Evolutionary conservation across 306 rosid genomes (phyloP).

Genomic region (Vigna reflexopilosa): DNA sequence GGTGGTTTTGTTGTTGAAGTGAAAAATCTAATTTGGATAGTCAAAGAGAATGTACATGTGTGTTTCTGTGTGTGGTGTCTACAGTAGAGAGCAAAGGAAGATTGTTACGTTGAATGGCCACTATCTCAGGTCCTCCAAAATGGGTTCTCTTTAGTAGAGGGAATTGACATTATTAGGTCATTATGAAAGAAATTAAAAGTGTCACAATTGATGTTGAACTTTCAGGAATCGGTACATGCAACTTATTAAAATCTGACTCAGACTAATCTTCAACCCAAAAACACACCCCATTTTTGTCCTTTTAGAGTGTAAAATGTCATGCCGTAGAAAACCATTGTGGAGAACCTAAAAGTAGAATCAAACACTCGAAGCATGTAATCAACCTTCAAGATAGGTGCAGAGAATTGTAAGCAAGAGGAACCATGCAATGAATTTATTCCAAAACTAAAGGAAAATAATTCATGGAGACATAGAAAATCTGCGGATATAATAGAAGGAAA

Average conservation of each 20-base stretch:
- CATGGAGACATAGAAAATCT: too few species aligned
- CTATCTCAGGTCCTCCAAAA: conserved; percentile 11
- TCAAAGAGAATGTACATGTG: neutral
- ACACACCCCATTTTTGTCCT: neutral
- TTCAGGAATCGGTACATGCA: neutral
- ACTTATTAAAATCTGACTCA: neutral
- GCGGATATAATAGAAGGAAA: too few species aligned
- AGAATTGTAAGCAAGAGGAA: neutral
- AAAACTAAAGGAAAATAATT: too few species aligned
- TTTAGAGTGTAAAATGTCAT: neutral
- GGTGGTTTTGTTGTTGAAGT: neutral
- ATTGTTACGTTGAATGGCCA: conserved; percentile 28
- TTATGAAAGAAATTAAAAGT: neutral
- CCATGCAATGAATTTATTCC: neutral
- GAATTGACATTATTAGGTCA: conserved; percentile 11
- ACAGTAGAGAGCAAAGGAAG: neutral
- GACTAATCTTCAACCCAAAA: neutral
- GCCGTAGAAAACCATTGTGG: neutral
- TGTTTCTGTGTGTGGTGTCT: neutral
- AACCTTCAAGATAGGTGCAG: neutral
- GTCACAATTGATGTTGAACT: conserved; percentile 1
- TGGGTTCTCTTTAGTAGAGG: conserved; percentile 9
- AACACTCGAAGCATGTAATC: too few species aligned
- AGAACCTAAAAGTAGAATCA: too few species aligned
- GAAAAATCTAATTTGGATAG: neutral